These are phyloP conservation scores for Solanum acaule DNA, from an alignment of 257 asterid species.

Conservation along the genomic window DNA sequence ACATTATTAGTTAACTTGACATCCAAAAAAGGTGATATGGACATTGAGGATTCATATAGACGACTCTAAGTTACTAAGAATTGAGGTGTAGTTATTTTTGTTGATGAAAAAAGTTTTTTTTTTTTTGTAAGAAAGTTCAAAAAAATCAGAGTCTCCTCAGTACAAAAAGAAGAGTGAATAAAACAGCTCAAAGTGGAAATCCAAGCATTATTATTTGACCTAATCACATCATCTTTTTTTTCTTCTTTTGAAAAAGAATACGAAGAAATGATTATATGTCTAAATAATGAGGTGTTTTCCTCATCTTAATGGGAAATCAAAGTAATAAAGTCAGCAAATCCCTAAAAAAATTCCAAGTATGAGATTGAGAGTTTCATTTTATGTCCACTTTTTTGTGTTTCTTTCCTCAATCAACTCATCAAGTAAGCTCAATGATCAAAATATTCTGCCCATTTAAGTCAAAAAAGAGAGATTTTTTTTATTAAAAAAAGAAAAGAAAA, in stretches of 20 bases:
- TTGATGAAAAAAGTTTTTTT: neutral
- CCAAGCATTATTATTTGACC: neutral
- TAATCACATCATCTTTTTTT: neutral
- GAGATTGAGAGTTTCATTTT: neutral
- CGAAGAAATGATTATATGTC: slow-evolving; percentile 1
- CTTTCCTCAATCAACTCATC: neutral
- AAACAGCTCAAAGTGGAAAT: neutral
- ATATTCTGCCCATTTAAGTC: slow-evolving; percentile 25
- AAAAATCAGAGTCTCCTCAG: neutral
- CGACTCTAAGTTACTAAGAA: neutral
- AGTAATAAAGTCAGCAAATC: neutral
- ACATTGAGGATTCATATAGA: neutral
- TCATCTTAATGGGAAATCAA: neutral
- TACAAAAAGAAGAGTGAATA: neutral
- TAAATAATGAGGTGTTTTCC: neutral
- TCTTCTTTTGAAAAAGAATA: neutral
- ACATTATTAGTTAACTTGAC: neutral
- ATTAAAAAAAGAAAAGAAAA: neutral
- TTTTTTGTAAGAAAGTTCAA: neutral
- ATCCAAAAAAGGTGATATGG: neutral
- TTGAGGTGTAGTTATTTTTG: neutral
- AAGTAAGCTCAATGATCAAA: slow-evolving; percentile 27
- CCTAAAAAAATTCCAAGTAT: neutral
- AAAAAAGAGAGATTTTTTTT: slow-evolving; percentile 16
- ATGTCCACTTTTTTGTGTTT: neutral